Evolutionary conservation across 805 yeast genomes (phyloP), one percentile per base, ranked within the genome.

Genomic region (Cyberlindnera mycetangii): DNA sequence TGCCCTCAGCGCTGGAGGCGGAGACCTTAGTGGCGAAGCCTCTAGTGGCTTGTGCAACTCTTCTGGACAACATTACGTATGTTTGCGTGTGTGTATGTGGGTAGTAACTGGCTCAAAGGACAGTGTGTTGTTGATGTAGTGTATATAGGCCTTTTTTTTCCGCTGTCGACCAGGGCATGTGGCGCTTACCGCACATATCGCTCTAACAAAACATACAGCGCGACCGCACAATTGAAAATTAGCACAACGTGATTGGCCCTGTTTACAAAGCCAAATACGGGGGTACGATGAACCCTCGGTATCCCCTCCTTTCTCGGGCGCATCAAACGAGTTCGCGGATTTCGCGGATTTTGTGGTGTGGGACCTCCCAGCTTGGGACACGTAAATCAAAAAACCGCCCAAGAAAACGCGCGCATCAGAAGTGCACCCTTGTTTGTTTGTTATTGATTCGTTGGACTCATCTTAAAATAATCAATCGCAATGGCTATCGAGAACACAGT

Each of bases 1-100:
- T 75, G 44, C 86, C 81, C 39, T 83, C 72, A 28, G 52, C 47
- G 51, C 82, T 89, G 52, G 71, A 71, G 51, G 84, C 69, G 37
- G 73, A 62, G 48, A 80, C 66, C 61, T 75, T 76, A 36, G 64
- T 60, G 45, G 70, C 65, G 47, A 59, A 66, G 32, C 64, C 60
- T 62, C 72, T 68, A 27, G 63, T 42, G 39, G 57, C 45, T 32
- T 52, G 39, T 39, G 51, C 58, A 37, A 57, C 47, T 53, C 59
- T 57, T 57, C 57, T 57, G 34, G 60, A 53, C 44, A 54, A 53
- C 62, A 58, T 56, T 32, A 33, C 41, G 39, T 21, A 21, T 10
- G 10, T 17, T 14, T 18, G 22, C 5, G n/a, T n/a, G n/a, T n/a
- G n/a, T n/a, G n/a, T 32, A 22, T 7, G 35, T 32, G 22, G 18